Conservation (phyloP, 257 asterid genomes). For the Przewalskia tangutica region DNA sequence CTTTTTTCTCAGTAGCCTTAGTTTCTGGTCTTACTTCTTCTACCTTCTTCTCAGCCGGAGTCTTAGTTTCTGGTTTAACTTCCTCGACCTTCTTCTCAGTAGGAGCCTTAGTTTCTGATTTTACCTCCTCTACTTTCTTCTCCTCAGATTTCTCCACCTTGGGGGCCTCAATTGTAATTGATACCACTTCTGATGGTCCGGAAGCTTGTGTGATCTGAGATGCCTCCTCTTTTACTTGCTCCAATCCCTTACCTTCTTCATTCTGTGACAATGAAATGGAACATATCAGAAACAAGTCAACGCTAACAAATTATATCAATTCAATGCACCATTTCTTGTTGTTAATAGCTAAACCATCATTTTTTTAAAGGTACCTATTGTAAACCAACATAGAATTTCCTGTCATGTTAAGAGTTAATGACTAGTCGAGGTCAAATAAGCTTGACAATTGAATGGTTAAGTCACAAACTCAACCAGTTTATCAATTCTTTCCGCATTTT, state of each 20-base stretch:
- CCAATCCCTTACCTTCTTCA: neutral
- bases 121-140: constrained; percentile 7
- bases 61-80: neutral
- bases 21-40: constrained; percentile 1
- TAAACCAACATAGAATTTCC: neutral
- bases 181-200: constrained; percentile 3
- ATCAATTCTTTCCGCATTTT: neutral
- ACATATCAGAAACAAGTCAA: neutral
- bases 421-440: neutral
- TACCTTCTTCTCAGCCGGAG: neutral
- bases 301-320: neutral
- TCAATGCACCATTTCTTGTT: neutral
- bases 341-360: neutral
- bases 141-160: constrained; percentile 3
- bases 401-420: neutral
- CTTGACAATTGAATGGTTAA: neutral
- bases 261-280: neutral
- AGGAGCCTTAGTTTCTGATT: neutral
- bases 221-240: constrained; percentile 6
- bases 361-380: neutral
- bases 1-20: neutral
- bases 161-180: neutral
- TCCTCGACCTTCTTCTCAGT: constrained; percentile 3
- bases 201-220: neutral
- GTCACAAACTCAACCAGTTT: neutral